Conservation (phyloP, 352 stramenopile genomes). For the Pythium dissotocum region DNA sequence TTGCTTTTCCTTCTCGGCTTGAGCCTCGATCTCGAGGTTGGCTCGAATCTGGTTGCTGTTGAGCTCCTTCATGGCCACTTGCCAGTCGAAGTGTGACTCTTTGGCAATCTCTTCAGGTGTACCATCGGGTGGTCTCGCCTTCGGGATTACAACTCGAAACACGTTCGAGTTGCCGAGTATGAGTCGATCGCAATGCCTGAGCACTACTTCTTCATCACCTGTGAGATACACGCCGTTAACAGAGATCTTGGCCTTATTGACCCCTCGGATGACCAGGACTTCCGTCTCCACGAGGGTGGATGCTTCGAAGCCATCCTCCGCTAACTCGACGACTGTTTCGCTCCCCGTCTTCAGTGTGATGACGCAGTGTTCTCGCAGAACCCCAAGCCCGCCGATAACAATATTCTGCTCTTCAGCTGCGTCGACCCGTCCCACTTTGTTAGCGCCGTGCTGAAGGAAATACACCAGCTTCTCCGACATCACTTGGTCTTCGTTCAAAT, state of each 20-base stretch:
- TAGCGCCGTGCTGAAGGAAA: slow-evolving; percentile 60
- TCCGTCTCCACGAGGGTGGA: neutral
- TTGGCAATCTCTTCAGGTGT: slow-evolving; percentile 36
- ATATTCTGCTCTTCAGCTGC: slow-evolving; percentile 72
- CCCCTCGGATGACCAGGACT: slow-evolving; percentile 35
- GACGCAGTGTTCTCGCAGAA: slow-evolving; percentile 76
- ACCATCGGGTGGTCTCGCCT: slow-evolving; percentile 25
- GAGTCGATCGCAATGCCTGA: slow-evolving; percentile 70
- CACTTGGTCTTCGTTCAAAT: slow-evolving; percentile 86
- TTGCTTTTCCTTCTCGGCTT: slow-evolving; percentile 67
- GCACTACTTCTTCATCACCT: slow-evolving; percentile 32
- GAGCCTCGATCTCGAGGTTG: slow-evolving; percentile 52
- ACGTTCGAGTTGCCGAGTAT: slow-evolving; percentile 80
- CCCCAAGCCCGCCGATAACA: slow-evolving; percentile 73
- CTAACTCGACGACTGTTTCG: neutral
- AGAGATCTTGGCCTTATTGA: slow-evolving; percentile 56
- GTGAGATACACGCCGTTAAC: slow-evolving; percentile 66
- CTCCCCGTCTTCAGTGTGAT: slow-evolving; percentile 10
- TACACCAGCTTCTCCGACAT: slow-evolving; percentile 87
- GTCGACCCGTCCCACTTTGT: slow-evolving; percentile 68
- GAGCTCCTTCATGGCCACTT: slow-evolving; percentile 80
- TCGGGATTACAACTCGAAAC: slow-evolving; percentile 75
- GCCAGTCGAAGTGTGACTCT: slow-evolving; percentile 71
- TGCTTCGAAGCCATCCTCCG: slow-evolving; percentile 1
- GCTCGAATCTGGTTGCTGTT: slow-evolving; percentile 72